Evolutionary conservation across 2,329 filamentous ascomycete species (phyloP), one percentile per base, ranked within the genome.

Genomic region (Cryphonectria nitschkei): DNA sequence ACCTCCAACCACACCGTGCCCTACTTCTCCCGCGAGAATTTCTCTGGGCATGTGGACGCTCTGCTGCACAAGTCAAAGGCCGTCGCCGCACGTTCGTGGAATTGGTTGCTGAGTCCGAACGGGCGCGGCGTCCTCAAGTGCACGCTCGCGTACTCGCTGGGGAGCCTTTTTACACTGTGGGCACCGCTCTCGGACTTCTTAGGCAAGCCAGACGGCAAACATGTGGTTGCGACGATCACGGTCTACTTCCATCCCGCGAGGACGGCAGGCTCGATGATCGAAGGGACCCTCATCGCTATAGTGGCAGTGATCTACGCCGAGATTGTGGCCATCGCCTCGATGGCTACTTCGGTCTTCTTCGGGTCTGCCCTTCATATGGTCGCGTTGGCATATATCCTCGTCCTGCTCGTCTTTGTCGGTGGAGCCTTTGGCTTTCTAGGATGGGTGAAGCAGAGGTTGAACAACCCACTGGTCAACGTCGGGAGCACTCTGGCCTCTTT

Each of bases 181-280:
- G 88, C 91, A 2, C 86, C 87, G 2, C 85, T 97, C 69, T 90
- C 94, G 22, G 83, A 85, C 9, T 88, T 94, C 70, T 84, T 98
- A 22, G 95, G 95, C 14, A 86, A 91, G 74, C 92, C 94, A 77
- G 95, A 97, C 81, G 94, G 94, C 66, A 98, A 98, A 78, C 95
- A 98, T 81, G 91, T 97, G 77, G 94, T 97, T 67, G 94, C 94
- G 43, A 98, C 95, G 2, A 89, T 98, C 70, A 97, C 94, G 0
- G 95, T 98, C 14, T 98, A 97, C 78, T 98, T 98, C 77, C 94
- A 98, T 79, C 94, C 95, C 5, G 93, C 94, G 7, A 87, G 95
- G 70, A 93, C 93, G 26, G 88, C 91, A 37, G 95, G 95, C 0
- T 96, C 93, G 74, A 97, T 98, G 94, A 87, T 93, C 70, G 93